Base-by-base conservation (phyloP, 148 eudicot species). In the Diospyros lotus region DNA sequence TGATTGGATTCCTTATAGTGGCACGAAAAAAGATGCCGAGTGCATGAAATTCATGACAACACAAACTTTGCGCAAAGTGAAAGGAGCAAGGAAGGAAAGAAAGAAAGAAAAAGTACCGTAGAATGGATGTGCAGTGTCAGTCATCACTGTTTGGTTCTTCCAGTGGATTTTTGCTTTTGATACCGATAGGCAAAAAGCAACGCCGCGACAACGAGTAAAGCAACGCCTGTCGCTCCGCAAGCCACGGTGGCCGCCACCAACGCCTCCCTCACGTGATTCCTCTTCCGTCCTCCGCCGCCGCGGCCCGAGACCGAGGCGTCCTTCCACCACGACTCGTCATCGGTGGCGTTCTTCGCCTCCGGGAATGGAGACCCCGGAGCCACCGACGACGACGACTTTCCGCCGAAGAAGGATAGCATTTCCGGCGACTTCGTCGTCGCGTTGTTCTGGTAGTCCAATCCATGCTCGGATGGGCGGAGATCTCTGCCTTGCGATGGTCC, bases 331-430 rank as follows among this genome's bases (percentile, higher is more conserved):
- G 55, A 17, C 8, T 54, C 70, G 12, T 48, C 52, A 8, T 67
- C 70, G 55, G 54, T 67, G 14, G 12, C 48, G 70, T 67, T 67
- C 55, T 67, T 67, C 4, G 54, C 70, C 55, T n/a, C 70, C n/a
- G 70, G 55, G 0, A 46, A 9, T 8, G 55, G 55, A 10, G 17
- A 54, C 12, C 42, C n/a, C 55, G 55, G 28, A 28, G 28, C 69
- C 2, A 52, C 10, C 38, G 52, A 18, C 12, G 52, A 3, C 69
- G 28, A 3, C 28, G 39, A 15, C 13, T 5, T 10, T 0, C 51
- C 53, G 1, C 53, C 69, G 12, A 66, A 66, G 53, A 66, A 66
- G 28, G 69, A 66, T 10, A 5, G 10, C 39, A 17, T 66, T 15
- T 66, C 53, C 13, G 53, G 51, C 40, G 40, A 44, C 10, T n/a